Percentiles rank a stretch among this genome's conserved stretches.
Evolutionary conservation across 2,329 filamentous ascomycete species (phyloP).

Genomic region (Penicillium concentricum): DNA sequence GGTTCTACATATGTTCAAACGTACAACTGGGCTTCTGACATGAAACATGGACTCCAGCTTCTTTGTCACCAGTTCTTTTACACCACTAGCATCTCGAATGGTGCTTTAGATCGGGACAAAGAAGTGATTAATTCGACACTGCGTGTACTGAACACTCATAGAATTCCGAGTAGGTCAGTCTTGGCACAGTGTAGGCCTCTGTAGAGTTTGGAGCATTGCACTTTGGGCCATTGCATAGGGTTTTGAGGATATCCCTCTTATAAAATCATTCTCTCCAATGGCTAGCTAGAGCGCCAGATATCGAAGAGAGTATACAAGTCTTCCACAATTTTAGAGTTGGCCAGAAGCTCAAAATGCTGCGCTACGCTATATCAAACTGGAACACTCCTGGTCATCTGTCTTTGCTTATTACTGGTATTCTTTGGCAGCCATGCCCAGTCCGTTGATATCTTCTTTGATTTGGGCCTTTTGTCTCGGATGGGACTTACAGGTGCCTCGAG

Average conservation of each 20-base stretch:
- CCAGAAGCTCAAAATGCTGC: not conserved
- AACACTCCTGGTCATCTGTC: not conserved
- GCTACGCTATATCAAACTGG: not conserved
- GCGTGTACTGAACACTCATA: not conserved
- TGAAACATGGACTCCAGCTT: not conserved
- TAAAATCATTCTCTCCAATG: not conserved
- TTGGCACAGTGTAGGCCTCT: not conserved
- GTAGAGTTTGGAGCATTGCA: not conserved
- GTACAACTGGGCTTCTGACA: not conserved
- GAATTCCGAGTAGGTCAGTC: too few relatives aligned
- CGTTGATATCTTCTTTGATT: not conserved
- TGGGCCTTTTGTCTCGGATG: not conserved
- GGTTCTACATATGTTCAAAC: not conserved
- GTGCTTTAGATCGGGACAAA: not conserved
- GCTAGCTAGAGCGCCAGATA: not conserved
- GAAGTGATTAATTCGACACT: not conserved
- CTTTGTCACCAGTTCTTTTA: not conserved
- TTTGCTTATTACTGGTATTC: not conserved
- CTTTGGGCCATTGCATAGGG: not conserved
- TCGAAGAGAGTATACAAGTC: not conserved
- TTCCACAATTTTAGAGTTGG: not conserved
- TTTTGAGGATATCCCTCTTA: not conserved
- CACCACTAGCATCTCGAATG: not conserved
- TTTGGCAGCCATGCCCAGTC: not conserved
- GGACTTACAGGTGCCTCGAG: not conserved